Percentiles rank a stretch among this genome's conserved stretches.
phyloP scores from a whole-genome alignment of 257 asterid species.

The Ilex aquifolium region DNA sequence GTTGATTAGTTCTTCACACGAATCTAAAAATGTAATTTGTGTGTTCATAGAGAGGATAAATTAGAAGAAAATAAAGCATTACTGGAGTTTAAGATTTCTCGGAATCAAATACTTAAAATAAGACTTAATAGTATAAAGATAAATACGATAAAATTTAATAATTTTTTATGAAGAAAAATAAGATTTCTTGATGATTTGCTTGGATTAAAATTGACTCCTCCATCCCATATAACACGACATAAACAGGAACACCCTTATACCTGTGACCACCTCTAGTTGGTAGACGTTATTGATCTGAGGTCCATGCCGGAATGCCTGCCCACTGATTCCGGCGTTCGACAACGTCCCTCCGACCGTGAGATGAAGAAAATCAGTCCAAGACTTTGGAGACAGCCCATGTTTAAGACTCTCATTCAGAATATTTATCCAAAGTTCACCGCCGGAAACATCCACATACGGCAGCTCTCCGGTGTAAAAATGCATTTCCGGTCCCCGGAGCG shows the following conservation, averaged over 20 bases:
- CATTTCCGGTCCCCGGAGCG: conserved; percentile 43
- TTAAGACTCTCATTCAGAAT: conserved; percentile 71
- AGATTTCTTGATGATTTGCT: too few relatives aligned
- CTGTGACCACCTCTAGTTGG: conserved; percentile 88
- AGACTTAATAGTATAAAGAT: too few relatives aligned
- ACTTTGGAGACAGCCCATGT: conserved; percentile 73
- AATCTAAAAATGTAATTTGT: too few relatives aligned
- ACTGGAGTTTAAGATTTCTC: too few relatives aligned
- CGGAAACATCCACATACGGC: conserved; percentile 78
- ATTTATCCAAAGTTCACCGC: conserved; percentile 81
- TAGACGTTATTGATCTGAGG: conserved; percentile 90
- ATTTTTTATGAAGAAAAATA: too few relatives aligned
- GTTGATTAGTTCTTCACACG: too few relatives aligned
- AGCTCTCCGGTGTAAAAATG: conserved; percentile 34
- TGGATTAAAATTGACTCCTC: too few relatives aligned
- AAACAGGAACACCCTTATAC: conserved; percentile 14
- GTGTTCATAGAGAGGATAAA: too few relatives aligned
- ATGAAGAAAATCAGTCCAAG: conserved; percentile 95
- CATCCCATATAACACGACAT: too few relatives aligned
- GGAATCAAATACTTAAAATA: too few relatives aligned
- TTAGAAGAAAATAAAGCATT: too few relatives aligned
- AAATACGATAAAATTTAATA: neutral
- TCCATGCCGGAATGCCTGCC: conserved; percentile 88
- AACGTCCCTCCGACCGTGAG: conserved; percentile 91
- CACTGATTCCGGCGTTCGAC: conserved; percentile 91